Conservation (phyloP, 2,329 filamentous ascomycete species). For the Arthrobotrys megalospora region DNA sequence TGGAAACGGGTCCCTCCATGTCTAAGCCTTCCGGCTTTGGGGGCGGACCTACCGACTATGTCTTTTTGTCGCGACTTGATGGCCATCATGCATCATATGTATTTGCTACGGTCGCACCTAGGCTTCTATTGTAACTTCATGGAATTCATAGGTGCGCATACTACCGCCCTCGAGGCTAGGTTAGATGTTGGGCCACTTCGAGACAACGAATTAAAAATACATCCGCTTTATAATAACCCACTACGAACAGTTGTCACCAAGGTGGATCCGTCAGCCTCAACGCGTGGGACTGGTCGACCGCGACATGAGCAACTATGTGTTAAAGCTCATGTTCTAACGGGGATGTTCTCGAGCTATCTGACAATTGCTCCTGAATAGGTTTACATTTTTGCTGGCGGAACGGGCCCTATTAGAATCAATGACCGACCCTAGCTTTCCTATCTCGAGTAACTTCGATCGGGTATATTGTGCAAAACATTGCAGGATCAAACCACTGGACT, state of each 20-base stretch:
- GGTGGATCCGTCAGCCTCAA: background rate
- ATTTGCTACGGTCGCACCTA: background rate
- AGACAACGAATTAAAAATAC: background rate
- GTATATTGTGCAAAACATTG: background rate
- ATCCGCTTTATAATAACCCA: background rate
- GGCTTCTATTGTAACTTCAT: background rate
- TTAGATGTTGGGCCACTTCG: background rate
- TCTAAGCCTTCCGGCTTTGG: background rate
- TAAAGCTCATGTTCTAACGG: background rate
- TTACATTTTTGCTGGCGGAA: background rate
- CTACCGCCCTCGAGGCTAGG: background rate
- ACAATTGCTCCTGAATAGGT: background rate
- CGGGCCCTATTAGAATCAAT: background rate
- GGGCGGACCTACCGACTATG: background rate
- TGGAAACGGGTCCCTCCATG: too few relatives aligned
- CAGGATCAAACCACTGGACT: background rate
- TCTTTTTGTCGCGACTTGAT: background rate
- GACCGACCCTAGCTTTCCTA: background rate
- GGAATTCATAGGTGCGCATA: background rate
- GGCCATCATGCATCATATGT: background rate
- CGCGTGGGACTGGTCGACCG: background rate
- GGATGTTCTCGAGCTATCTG: background rate
- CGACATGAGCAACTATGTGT: background rate
- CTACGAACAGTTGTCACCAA: background rate
- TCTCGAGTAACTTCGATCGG: background rate